Evolutionary conservation across 2,329 filamentous ascomycete genomes (phyloP), one percentile per base, ranked within the genome.

Genomic region (Akanthomyces muscarius): DNA sequence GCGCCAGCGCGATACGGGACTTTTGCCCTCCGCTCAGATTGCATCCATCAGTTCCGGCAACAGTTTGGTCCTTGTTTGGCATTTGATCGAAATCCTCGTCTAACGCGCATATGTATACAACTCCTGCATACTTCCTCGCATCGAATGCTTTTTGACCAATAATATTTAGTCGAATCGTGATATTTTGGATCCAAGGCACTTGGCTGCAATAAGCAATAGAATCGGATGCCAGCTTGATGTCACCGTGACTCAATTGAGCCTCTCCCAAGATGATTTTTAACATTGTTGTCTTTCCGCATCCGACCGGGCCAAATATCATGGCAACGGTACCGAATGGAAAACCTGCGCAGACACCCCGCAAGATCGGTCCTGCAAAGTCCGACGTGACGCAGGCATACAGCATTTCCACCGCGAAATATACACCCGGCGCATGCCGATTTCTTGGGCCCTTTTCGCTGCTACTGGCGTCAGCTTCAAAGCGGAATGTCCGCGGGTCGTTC

Each of bases 1-100:
- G 84, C 44, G 93, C 93, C 58, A 97, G 81, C n/a, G 56, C 68
- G 48, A 71, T 63, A 14, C 69, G 67, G 42, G 69, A 67, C 14
- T 67, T 59, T 60, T 72, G 63, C 51, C 70, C 65, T 45, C 65
- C 64, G 56, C 66, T 65, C 48, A 68, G 50, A 36, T 66, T 65
- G 36, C 65, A 16, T 28, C 63, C 65, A 21, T 65, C 61, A 30
- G 63, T 68, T 8, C 59, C 59, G 1, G 48, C 59, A 2, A 62
- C 16, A 7, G 50, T 55, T n/a, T 48, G 21, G 38, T 61, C 57
- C 13, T 48, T 47, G 25, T 45, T 23, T 4, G 59, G 30, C 28
- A 62, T 42, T 28, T 48, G 50, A 2, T 21, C 21, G 77, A 84
- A 62, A 80, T 83, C 67, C 71, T 83, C 2, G 77, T 78, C 59